Conservation (phyloP, 768 basidiomycete species). For the Tulasnella sp. region DNA sequence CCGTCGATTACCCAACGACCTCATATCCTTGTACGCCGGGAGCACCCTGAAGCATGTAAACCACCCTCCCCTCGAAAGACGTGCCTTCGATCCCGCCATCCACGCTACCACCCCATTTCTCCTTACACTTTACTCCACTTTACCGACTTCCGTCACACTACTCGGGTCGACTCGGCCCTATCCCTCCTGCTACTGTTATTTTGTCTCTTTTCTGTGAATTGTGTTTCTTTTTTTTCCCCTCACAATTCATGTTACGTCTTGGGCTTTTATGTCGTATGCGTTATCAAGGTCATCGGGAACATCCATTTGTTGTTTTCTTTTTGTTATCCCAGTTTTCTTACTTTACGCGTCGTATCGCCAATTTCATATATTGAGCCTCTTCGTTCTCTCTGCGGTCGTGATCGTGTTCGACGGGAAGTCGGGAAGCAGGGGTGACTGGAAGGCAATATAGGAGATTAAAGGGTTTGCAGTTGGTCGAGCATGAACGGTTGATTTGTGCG, state of each 20-base stretch:
- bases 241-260: not conserved
- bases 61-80: not conserved
- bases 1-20: not conserved
- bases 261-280: not conserved
- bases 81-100: not conserved
- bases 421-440: too few relatives aligned
- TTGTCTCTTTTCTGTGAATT: not conserved
- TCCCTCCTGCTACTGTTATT: not conserved
- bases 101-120: not conserved
- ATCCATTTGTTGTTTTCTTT: not conserved
- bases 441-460: too few relatives aligned
- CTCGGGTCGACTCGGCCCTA: not conserved
- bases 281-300: not conserved
- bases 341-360: not conserved
- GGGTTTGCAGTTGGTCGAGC: too few relatives aligned
- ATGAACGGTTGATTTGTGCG: not conserved
- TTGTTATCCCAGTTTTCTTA: not conserved
- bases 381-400: not conserved
- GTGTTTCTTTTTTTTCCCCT: too few relatives aligned
- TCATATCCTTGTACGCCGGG: not conserved
- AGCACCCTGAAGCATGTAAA: not conserved
- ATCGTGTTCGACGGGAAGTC: too few relatives aligned
- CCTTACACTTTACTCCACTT: not conserved
- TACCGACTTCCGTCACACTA: not conserved
- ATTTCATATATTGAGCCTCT: not conserved